Conservation (phyloP, 2,329 filamentous ascomycete species). For the Leptographium procerum region DNA sequence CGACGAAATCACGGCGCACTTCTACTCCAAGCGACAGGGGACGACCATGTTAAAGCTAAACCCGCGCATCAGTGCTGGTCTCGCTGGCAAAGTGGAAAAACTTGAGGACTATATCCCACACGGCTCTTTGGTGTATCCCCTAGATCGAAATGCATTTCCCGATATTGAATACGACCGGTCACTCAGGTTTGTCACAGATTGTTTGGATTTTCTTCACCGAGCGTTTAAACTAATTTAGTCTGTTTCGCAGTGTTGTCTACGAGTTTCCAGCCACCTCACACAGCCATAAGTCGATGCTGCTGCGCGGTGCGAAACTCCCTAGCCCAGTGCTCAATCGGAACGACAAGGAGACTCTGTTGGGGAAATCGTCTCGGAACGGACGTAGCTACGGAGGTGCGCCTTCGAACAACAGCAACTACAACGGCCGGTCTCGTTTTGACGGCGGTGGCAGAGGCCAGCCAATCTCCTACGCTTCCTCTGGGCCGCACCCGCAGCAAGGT, state of each 20-base stretch:
- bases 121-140: conserved; percentile 65
- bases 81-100: conserved; percentile 72
- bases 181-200: conserved; percentile 49
- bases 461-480: conserved; percentile 39
- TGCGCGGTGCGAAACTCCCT: conserved; percentile 69
- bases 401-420: conserved; percentile 17
- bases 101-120: conserved; percentile 78
- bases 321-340: conserved; percentile 59
- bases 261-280: conserved; percentile 63
- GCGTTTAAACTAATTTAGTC: not conserved
- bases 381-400: conserved; percentile 52
- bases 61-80: conserved; percentile 60
- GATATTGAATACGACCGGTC: conserved; percentile 76
- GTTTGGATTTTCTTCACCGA: not conserved
- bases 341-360: conserved; percentile 64
- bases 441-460: conserved; percentile 19
- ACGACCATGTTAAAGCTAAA: conserved; percentile 59
- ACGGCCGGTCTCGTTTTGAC: not conserved
- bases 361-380: conserved; percentile 53
- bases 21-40: conserved; percentile 84
- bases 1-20: conserved; percentile 68
- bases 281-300: conserved; percentile 85
- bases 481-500: conserved; percentile 11
- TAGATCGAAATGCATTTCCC: conserved; percentile 60
- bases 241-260: conserved; percentile 61